Evolutionary conservation across 2,329 filamentous ascomycete species (phyloP), one percentile per base, ranked within the genome.

Genomic region (Botrytis paeoniae): DNA sequence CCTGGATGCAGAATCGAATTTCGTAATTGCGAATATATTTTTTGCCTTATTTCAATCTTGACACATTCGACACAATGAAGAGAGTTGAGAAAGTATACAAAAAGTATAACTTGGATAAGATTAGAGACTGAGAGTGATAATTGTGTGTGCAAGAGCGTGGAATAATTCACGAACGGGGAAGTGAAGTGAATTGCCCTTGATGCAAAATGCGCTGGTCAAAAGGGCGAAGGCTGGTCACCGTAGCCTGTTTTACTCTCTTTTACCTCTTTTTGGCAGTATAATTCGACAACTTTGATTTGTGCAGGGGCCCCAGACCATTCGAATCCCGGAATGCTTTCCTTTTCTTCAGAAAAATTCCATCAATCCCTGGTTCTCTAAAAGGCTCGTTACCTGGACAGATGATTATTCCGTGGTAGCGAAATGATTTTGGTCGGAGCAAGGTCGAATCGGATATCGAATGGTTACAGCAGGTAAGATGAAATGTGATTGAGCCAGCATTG

Each of bases 171-270:
- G 66, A 43, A 69, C 29, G 32, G 51, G 35, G 70, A 59, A 59
- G 61, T 59, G 70, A 59, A 59, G 61, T 59, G 64, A 60, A 68
- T 54, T 60, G 51, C 64, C 48, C 45, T 57, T 68, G 59, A 72
- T 72, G 70, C 70, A 72, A 72, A 72, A 69, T 72, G 70, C 63
- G 70, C 70, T 72, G 70, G 70, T 60, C 63, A 61, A 71, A 60
- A 72, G 59, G 51, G n/a, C 43, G 65, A 69, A 68, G 70, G 70
- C 70, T 72, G 70, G 70, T 72, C 51, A 60, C 62, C 51, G 62
- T 72, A 72, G 64, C 66, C 35, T 57, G n/a, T 57, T 57, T 57
- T 57, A 32, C 51, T 32, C 51, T 57, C 51, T 57, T 29, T 9
- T 57, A 18, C 51, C 51, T 57, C 51, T 29, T 29, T 29, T 57